Base-by-base conservation (phyloP, 495 filamentous ascomycete species). In the Penicillium cataractarum region DNA sequence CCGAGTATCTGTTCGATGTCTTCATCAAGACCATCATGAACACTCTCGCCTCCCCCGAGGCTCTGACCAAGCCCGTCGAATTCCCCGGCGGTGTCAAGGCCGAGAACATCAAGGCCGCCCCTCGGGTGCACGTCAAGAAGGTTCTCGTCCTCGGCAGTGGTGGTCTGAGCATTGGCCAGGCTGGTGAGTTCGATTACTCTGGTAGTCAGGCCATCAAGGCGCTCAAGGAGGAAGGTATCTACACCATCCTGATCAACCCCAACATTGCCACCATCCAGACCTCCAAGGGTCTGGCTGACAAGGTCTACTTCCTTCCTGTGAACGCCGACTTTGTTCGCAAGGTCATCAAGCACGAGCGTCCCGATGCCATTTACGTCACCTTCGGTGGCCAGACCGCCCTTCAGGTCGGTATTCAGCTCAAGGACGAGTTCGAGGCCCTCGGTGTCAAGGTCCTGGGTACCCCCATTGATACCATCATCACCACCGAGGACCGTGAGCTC, bases 251-350 rank as follows among this genome's bases (percentile, higher is more conserved):
- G 66, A 97, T 99, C 74, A 99, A 99, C 76, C 95, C 95, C 52
- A 99, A 99, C 75, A 98, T 99, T 74, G 95, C 95, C 55, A 99
- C 95, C 58, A 97, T 99, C 65, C 95, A 99, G 79, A 99, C 95
- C 22, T 96, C 94, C 66, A 95, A 97, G 80, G 87, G 87, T 67
- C 86, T 99, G 66, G 93, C 93, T 57, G 95, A 99, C 76, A 97
- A 99, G 82, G 92, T 99, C 60, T 99, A 97, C 82, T 99, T 97
- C 82, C 86, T 99, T 22, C 95, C 95, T 22, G 93, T 99, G 69
- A 98, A 92, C 35, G 89, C 92, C 26, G 94, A 98, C 64, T 98
- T 97, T 71, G 93, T 99, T 65, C 88, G 92, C 68, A 97, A 97
- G 76, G 92, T 99, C 61, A 99, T 99, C 78, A 90, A 94, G 82